Base-by-base conservation (phyloP, 768 basidiomycete species). In the Tricholoma sp. region DNA sequence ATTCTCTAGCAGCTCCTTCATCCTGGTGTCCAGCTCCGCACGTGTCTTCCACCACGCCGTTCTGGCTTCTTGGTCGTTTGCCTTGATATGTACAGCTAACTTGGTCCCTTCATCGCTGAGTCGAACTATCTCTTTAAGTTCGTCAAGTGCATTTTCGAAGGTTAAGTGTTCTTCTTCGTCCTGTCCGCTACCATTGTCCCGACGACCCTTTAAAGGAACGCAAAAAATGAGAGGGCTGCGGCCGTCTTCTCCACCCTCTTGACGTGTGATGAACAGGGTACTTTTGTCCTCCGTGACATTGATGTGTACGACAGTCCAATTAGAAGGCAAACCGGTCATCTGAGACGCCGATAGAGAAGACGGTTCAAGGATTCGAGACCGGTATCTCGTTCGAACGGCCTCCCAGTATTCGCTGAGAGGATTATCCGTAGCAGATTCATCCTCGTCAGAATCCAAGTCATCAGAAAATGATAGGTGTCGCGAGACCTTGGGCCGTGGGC, bases 11-110 rank as follows among this genome's bases (percentile, higher is more conserved):
- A 99, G 71, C 29, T 83, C 83, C 56, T 82, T 76, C 65, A 99
- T 68, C 21, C 93, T 80, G 49, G 75, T 76, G 65, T 98, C 94
- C n/a, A 98, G 77, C 19, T 78, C 81, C 21, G 75, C 72, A 3
- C 97, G 79, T 53, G 85, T 80, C 34, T 83, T 84, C 97, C 97
- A 99, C 97, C 97, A 98, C 1, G 76, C 79, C 0, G 79, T 75
- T 59, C 86, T 78, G 0, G 83, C 90, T 29, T 81, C 80, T 45
- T 76, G 75, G 57, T 89, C 84, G 41, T 88, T 82, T 29, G 81
- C 74, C 61, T 85, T 86, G 56, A 98, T 80, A 58, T 84, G 74
- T 50, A 82, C 81, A 0, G 94, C 94, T 3, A 77, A 77, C 63
- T 84, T 84, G 1, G 64, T 66, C 27, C 64, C 83, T 54, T 86